Percentiles rank a stretch among this genome's conserved stretches.
Evolutionary conservation across 176 grass and related monocot genomes (phyloP).

Genomic region (Tuctoria greenei): DNA sequence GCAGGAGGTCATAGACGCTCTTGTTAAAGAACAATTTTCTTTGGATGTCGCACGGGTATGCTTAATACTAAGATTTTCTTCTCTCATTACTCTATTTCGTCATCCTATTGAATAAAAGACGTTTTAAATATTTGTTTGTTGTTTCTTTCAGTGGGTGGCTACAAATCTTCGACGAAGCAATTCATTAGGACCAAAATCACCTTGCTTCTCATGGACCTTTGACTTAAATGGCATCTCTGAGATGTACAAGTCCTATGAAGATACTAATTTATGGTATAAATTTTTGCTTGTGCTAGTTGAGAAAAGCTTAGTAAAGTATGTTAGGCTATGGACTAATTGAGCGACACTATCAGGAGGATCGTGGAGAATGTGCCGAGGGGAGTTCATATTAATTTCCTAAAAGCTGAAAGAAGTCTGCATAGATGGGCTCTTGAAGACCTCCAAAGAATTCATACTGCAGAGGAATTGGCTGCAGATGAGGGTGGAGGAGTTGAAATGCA

Average conservation of each 20-base stretch:
- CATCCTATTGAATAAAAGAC: neutral
- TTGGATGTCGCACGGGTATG: slow-evolving; percentile 81
- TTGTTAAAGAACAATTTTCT: slow-evolving; percentile 75
- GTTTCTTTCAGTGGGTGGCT: slow-evolving; percentile 69
- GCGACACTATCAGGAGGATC: slow-evolving; percentile 51
- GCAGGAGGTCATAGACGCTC: slow-evolving; percentile 65
- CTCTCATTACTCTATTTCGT: neutral
- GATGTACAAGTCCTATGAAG: slow-evolving; percentile 94
- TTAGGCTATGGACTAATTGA: neutral
- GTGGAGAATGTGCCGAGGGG: slow-evolving; percentile 90
- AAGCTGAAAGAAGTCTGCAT: slow-evolving; percentile 97
- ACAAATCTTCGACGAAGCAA: slow-evolving; percentile 68
- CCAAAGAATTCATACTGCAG: slow-evolving; percentile 72
- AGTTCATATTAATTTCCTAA: slow-evolving; percentile 90
- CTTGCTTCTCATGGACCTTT: slow-evolving; percentile 80
- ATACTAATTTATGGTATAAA: slow-evolving; percentile 84
- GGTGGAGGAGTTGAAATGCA: slow-evolving; percentile 95
- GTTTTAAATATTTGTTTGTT: slow-evolving; percentile 27
- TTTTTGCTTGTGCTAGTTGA: neutral
- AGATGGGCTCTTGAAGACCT: slow-evolving; percentile 99
- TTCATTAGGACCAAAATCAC: slow-evolving; percentile 36
- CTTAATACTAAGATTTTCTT: slow-evolving; percentile 18
- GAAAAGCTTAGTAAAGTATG: slow-evolving; percentile 2
- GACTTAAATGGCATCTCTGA: slow-evolving; percentile 87
- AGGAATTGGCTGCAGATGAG: slow-evolving; percentile 81